Conservation (phyloP, 495 filamentous ascomycete genomes). For the Hypoxylon intermedium region DNA sequence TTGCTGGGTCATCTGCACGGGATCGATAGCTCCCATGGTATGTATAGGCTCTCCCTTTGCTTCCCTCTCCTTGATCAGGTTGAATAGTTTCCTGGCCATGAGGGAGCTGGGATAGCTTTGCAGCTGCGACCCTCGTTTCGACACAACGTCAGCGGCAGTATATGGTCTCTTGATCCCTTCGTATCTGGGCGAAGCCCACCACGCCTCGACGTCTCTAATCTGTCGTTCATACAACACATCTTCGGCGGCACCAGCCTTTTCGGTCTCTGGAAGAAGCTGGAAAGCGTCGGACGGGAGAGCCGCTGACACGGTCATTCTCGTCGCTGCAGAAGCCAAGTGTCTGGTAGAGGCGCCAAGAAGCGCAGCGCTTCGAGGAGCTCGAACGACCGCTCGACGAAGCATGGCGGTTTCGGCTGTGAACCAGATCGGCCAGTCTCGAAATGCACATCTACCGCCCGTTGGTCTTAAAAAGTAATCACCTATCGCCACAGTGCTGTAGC, state of each 20-base stretch:
- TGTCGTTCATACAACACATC: slow-evolving; percentile 81
- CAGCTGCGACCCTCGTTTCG: slow-evolving; percentile 84
- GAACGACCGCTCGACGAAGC: slow-evolving; percentile 45
- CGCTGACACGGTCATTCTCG: slow-evolving; percentile 57
- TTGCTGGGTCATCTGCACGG: slow-evolving; percentile 98
- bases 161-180: slow-evolving; percentile 92
- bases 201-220: slow-evolving; percentile 79
- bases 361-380: slow-evolving; percentile 42
- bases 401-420: slow-evolving; percentile 29
- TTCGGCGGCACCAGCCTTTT: slow-evolving; percentile 79
- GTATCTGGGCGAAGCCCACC: slow-evolving; percentile 86
- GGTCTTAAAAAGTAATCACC: no score
- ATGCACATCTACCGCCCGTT: not conserved
- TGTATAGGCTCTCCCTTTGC: slow-evolving; percentile 85
- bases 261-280: slow-evolving; percentile 74
- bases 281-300: slow-evolving; percentile 72
- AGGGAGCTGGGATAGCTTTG: slow-evolving; percentile 89
- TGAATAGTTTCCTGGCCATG: slow-evolving; percentile 94
- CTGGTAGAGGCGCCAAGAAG: slow-evolving; percentile 26
- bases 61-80: slow-evolving; percentile 77
- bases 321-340: slow-evolving; percentile 35
- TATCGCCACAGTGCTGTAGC: not conserved
- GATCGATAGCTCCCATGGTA: slow-evolving; percentile 97
- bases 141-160: slow-evolving; percentile 86
- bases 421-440: no score